Evolutionary conservation across 2,329 filamentous ascomycete genomes (phyloP).

Genomic region (Calonectria pteridis): DNA sequence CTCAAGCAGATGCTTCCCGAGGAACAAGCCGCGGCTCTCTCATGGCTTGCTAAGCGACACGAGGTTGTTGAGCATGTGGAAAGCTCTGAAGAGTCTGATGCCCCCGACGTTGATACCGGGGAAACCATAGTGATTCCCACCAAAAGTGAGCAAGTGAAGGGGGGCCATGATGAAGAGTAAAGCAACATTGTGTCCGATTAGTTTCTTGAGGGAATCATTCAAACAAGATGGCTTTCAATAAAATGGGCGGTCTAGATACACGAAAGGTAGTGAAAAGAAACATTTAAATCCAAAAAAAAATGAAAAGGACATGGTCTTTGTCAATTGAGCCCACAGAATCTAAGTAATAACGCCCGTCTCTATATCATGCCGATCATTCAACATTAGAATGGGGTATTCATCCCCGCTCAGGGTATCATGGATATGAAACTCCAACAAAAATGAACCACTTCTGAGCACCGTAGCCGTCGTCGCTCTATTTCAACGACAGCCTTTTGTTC

Average conservation of each 20-base stretch:
- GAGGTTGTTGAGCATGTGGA: background rate
- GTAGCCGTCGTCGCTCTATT: background rate
- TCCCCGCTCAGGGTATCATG: slow-evolving; percentile 42
- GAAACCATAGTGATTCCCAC: background rate
- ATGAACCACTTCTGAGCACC: slow-evolving; percentile 21
- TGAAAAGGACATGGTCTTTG: slow-evolving; percentile 4
- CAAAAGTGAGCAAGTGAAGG: background rate
- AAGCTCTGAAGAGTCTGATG: slow-evolving; percentile 16
- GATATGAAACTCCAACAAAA: slow-evolving; percentile 34
- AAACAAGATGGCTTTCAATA: background rate
- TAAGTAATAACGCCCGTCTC: slow-evolving; percentile 30
- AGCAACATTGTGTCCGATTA: background rate
- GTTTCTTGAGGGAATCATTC: background rate
- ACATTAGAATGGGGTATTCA: slow-evolving; percentile 31
- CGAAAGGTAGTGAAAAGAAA: background rate
- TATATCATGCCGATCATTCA: slow-evolving; percentile 41
- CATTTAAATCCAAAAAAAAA: background rate
- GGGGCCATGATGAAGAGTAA: background rate
- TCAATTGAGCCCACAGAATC: slow-evolving; percentile 19
- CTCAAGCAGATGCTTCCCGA: slow-evolving; percentile 65
- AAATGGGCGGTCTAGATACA: background rate
- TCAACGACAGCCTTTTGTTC: background rate
- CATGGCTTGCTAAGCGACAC: slow-evolving; percentile 54
- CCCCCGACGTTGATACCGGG: background rate
- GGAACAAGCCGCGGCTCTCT: slow-evolving; percentile 62